Conservation (phyloP, 345 rosid species). For the Boechera divaricarpa region DNA sequence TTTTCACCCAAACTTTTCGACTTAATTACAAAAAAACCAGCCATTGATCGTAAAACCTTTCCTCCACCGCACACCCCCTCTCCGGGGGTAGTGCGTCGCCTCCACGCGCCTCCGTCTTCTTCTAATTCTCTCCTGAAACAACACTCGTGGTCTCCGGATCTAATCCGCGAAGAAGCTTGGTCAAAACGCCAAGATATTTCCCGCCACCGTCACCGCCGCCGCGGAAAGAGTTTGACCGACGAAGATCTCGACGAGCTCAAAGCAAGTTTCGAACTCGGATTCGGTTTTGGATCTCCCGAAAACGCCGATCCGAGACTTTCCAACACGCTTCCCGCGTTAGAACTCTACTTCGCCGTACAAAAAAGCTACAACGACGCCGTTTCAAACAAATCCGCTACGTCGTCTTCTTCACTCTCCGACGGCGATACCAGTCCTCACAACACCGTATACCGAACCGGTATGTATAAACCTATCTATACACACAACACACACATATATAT, state of each 20-base stretch:
- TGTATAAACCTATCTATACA: constrained; percentile 29
- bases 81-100: constrained; percentile 48
- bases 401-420: constrained; percentile 58
- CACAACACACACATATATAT: background rate
- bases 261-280: constrained; percentile 85
- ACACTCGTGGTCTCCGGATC: constrained; percentile 91
- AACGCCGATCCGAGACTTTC: constrained; percentile 67
- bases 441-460: constrained; percentile 47
- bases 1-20: background rate
- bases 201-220: constrained; percentile 46
- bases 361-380: constrained; percentile 54
- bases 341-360: constrained; percentile 79
- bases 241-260: constrained; percentile 95
- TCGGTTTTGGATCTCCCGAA: constrained; percentile 80
- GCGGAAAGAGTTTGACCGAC: constrained; percentile 84
- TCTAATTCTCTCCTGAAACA: constrained; percentile 65
- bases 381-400: constrained; percentile 49
- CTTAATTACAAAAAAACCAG: constrained; percentile 41
- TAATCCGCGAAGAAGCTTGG: constrained; percentile 88
- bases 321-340: constrained; percentile 83
- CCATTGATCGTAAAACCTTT: constrained; percentile 54
- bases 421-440: constrained; percentile 65
- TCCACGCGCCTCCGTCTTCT: constrained; percentile 35
- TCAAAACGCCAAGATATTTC: constrained; percentile 62
- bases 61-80: constrained; percentile 52